Conservation (phyloP, 768 basidiomycete genomes). For the Mycena chlorophos region DNA sequence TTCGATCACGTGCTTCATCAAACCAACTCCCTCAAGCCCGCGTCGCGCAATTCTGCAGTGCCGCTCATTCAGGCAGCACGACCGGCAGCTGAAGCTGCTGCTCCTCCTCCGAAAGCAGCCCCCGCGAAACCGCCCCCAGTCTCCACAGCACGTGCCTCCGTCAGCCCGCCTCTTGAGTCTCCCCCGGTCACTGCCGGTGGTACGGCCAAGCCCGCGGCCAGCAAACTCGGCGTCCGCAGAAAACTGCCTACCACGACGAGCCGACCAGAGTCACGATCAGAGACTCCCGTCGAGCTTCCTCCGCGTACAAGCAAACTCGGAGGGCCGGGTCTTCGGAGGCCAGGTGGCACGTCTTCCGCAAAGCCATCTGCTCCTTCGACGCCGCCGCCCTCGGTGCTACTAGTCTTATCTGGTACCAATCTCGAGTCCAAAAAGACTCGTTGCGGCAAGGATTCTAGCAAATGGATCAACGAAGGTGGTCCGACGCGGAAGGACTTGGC, state of each 20-base stretch:
- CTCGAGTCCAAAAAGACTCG: conserved; percentile 64
- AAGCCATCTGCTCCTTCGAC: conserved; percentile 34
- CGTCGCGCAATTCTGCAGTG: conserved; percentile 78
- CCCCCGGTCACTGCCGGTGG: conserved; percentile 38
- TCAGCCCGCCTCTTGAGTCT: conserved; percentile 47
- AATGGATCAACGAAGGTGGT: conserved; percentile 86
- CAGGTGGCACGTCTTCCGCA: conserved; percentile 34
- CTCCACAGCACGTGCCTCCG: conserved; percentile 31
- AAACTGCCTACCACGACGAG: conserved; percentile 65
- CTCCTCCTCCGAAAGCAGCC: conserved; percentile 27
- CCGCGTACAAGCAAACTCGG: conserved; percentile 38
- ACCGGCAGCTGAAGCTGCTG: conserved; percentile 31
- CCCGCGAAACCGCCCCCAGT: conserved; percentile 28
- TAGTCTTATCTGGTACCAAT: conserved; percentile 55
- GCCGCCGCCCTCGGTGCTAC: conserved; percentile 33
- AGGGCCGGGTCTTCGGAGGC: conserved; percentile 45
- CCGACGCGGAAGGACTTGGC: conserved; percentile 83
- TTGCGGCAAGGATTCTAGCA: conserved; percentile 71
- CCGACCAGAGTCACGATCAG: conserved; percentile 52
- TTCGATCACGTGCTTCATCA: conserved; percentile 86
- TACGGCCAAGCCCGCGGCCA: conserved; percentile 37
- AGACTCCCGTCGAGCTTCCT: conserved; percentile 39
- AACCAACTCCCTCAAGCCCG: conserved; percentile 86
- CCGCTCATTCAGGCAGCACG: conserved; percentile 89
- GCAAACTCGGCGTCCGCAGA: conserved; percentile 66